Conservation (phyloP, 1,284 basidiomycete genomes). For the Trichosporon sp. region DNA sequence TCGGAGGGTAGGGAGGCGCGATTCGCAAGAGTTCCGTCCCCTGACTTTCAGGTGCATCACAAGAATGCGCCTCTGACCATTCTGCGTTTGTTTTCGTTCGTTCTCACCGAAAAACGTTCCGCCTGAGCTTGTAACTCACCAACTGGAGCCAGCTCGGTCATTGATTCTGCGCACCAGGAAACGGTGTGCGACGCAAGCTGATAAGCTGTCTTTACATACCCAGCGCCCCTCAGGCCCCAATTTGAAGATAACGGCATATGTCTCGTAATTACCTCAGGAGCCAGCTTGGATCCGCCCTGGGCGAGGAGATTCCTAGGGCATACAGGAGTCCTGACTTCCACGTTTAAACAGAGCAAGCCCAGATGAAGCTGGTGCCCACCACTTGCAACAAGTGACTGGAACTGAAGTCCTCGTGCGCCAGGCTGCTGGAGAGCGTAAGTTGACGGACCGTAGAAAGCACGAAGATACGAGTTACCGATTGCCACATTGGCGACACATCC, state of each 20-base stretch:
- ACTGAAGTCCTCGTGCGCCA: background rate
- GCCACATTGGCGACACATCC: no score
- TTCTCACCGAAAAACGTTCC: background rate
- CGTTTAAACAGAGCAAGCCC: background rate
- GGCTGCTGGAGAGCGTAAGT: no score
- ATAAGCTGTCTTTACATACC: background rate
- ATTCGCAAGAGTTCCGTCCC: background rate
- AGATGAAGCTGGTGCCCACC: no score
- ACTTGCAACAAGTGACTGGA: background rate
- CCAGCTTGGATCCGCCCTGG: background rate
- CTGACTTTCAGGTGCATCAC: background rate
- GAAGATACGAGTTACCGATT: no score
- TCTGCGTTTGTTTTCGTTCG: background rate
- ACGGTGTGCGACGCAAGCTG: background rate
- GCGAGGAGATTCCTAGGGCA: background rate
- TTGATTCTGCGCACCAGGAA: background rate
- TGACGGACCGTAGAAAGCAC: no score
- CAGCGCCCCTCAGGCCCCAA: background rate
- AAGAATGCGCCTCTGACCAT: background rate
- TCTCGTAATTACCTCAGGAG: slow-evolving; percentile 1
- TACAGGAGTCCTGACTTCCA: background rate
- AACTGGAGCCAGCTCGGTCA: background rate
- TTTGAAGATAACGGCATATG: background rate
- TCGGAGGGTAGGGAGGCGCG: no score
- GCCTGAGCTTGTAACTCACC: background rate